Evolutionary conservation across 306 rosid genomes (phyloP).

Genomic region (Leucaena leucocephala): DNA sequence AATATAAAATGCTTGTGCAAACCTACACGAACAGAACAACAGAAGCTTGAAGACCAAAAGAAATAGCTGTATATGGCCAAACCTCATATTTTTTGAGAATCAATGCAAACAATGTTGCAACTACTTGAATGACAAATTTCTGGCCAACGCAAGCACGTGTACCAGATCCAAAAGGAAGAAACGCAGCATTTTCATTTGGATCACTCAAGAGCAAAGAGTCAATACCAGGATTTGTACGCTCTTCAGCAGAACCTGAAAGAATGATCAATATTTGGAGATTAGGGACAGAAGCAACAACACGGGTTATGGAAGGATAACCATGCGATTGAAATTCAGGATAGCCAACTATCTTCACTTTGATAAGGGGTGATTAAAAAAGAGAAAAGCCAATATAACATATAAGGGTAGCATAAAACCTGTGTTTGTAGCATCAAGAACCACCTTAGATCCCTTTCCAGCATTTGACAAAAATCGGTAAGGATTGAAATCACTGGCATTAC

Average conservation of each 20-base stretch:
- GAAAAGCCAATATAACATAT: not conserved
- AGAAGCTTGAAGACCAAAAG: slow-evolving; percentile 2
- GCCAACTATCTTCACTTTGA: not conserved
- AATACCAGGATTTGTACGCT: slow-evolving; percentile 32
- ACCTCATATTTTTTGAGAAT: slow-evolving; percentile 71
- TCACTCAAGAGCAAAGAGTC: slow-evolving; percentile 54
- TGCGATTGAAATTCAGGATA: slow-evolving; percentile 16
- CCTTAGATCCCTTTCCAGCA: slow-evolving; percentile 47
- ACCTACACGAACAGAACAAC: not conserved
- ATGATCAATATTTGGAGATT: slow-evolving; percentile 27
- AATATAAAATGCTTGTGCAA: not conserved
- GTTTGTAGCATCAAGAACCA: slow-evolving; percentile 29
- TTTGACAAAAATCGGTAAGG: slow-evolving; percentile 72
- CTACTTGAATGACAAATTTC: slow-evolving; percentile 64
- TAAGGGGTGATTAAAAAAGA: not conserved
- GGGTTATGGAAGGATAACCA: not conserved
- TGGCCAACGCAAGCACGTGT: slow-evolving; percentile 76
- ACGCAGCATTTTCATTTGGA: slow-evolving; percentile 64
- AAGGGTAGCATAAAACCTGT: slow-evolving; percentile 40
- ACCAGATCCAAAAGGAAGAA: slow-evolving; percentile 85
- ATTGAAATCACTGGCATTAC: slow-evolving; percentile 64
- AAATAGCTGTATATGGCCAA: slow-evolving; percentile 24
- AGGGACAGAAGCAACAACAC: slow-evolving; percentile 9
- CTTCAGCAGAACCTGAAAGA: slow-evolving; percentile 49
- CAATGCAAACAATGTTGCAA: slow-evolving; percentile 60